Base-by-base conservation (phyloP, 2,329 filamentous ascomycete genomes). In the Aureobasidium pullulans region DNA sequence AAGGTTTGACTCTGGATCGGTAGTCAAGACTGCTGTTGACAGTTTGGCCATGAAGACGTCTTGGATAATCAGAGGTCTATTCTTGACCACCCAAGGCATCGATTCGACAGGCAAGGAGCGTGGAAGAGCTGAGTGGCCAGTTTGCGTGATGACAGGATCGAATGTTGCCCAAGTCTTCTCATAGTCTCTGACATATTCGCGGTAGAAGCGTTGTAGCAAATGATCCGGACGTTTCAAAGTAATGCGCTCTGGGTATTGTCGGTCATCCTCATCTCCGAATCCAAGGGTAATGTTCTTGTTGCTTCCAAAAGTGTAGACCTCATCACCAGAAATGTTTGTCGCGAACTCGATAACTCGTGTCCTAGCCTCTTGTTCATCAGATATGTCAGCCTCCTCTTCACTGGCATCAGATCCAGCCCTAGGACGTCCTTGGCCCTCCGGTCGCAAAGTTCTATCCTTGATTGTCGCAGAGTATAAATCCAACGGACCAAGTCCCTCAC, bases 201-300 rank as follows among this genome's bases (percentile, higher is more conserved):
- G 77, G 67, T 90, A 84, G 64, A 96, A 89, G 48, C 84, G 80
- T 52, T 84, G 82, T 13, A 96, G 72, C 1, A 97, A 78, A 68
- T 90, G 84, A 28, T 89, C 85, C 0, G 94, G 90, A 15, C 93
- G 84, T 59, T 84, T 83, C 36, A 97, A 73, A 34, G 80, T 77
- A 10, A 96, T 84, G 9, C 90, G 87, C 71, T 97, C 94, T 0
- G 94, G 94, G 67, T 88, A 96, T 64, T 97, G 92, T 3, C 94
- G 85, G 69, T 99, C 93, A 70, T 96, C 91, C 67, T 95, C 88
- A 69, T 99, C 92, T n/a, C 92, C 92, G 62, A 97, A 87, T 1
- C 94, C 94, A 23, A 99, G 81, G 0, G 89, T 94, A 9, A 96
- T 75, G 66, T 99, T 99, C 69, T 94, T 95, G 74, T 96, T 99